Evolutionary conservation across 2,329 filamentous ascomycete genomes (phyloP).

Genomic region (Fusarium penzigii): DNA sequence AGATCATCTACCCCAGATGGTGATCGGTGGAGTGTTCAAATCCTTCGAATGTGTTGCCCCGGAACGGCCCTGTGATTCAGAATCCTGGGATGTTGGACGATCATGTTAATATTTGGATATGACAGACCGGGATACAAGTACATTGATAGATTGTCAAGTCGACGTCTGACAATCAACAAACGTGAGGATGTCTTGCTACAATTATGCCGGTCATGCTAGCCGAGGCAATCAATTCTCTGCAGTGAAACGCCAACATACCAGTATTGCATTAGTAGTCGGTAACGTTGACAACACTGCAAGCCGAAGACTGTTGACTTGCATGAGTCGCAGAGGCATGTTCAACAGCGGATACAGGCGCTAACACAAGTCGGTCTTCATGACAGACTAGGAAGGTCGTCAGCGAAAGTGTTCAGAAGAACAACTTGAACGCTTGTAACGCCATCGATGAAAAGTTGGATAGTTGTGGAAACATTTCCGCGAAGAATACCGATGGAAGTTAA

Average conservation of each 20-base stretch:
- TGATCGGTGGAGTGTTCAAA: slow-evolving; percentile 10
- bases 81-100: slow-evolving; percentile 3
- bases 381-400: background rate
- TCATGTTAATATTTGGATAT: background rate
- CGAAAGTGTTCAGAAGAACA: background rate
- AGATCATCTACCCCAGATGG: slow-evolving; percentile 14
- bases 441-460: too few relatives aligned
- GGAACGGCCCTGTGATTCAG: slow-evolving; percentile 17
- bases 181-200: background rate
- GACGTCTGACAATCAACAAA: background rate
- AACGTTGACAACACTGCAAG: background rate
- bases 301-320: background rate
- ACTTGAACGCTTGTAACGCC: background rate
- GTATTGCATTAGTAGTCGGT: background rate
- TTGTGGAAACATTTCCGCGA: too few relatives aligned
- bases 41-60: slow-evolving; percentile 1
- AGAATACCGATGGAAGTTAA: background rate
- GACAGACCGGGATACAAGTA: background rate
- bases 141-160: background rate
- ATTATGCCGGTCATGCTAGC: background rate
- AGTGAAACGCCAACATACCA: background rate
- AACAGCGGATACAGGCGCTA: background rate
- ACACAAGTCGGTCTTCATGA: background rate
- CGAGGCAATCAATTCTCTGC: background rate
- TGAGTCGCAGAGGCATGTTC: background rate